Evolutionary conservation across 2,329 filamentous ascomycete species (phyloP), one percentile per base, ranked within the genome.

Genomic region (Aspergillus brunneoviolaceus): DNA sequence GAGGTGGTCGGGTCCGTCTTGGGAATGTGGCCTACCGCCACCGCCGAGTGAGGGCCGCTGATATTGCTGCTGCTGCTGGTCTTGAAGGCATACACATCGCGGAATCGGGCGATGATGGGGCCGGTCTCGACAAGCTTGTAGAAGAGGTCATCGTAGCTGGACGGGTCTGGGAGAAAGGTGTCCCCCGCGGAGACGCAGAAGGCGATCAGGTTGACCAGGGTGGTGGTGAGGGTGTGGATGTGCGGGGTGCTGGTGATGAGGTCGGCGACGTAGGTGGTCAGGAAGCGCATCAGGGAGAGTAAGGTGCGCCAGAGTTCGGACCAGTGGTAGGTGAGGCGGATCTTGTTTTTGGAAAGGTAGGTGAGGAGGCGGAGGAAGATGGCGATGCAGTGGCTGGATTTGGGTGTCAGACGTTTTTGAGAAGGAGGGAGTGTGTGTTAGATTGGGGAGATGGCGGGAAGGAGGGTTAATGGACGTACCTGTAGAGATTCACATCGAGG

Each of bases 61-160:
- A 35, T 58, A 63, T 51, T n/a, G 59, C 57, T 51, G 64, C 55
- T 45, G 59, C 55, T 31, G 27, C 63, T 58, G 65, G 63, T 71
- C 29, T 73, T 72, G 23, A 83, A 70, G 4, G 80, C 78, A 74
- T 95, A 98, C 10, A 85, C 88, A 63, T 92, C 87, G 47, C 91
- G 87, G 78, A 98, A 96, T 71, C 91, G 92, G 33, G 84, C 80
- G 23, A 98, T 83, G 12, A 91, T 84, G 52, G 96, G 91, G 11
- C 93, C 92, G 2, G 89, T 90, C 76, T 99, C 95, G 27, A 98
- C 92, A 2, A 98, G 85, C 78, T 99, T 99, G 85, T 99, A 99
- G 79, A 99, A 98, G 0, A 99, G 82, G 71, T 99, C 95, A 69
- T 99, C 95, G 75, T 98, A 98, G 1, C 91, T 88, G 19, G 90